phyloP scores from a whole-genome alignment of 371 early-diverging fungal genomes.

The Paraphysoderma sedebokerense region DNA sequence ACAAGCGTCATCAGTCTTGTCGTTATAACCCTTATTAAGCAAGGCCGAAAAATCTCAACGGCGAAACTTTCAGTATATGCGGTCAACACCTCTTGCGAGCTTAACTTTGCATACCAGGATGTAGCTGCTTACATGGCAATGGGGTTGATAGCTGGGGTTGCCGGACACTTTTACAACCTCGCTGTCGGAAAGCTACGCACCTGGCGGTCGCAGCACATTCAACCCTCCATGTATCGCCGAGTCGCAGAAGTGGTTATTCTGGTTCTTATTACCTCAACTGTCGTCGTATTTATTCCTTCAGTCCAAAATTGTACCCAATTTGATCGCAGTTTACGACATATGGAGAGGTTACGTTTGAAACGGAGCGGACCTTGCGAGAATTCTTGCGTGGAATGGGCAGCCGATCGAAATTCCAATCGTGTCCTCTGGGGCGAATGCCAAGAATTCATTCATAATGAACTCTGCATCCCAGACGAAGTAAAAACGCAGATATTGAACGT shows the following conservation, averaged over 20 bases:
- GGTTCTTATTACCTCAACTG: background rate
- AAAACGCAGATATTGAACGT: background rate
- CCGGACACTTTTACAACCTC: background rate
- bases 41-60: too few relatives aligned
- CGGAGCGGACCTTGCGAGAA: background rate
- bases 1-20: background rate
- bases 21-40: background rate
- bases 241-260: background rate
- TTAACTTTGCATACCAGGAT: too few relatives aligned
- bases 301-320: background rate
- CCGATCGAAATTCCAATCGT: background rate
- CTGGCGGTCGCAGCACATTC: background rate
- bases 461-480: background rate
- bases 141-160: background rate
- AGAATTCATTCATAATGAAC: background rate
- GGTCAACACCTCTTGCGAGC: too few relatives aligned
- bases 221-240: background rate
- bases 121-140: too few relatives aligned
- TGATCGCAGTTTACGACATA: background rate
- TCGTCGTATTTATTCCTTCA: background rate
- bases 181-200: background rate
- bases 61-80: too few relatives aligned
- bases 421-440: background rate
- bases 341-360: too few relatives aligned
- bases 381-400: background rate